These are phyloP conservation scores for Pascua sp. DNA, from an alignment of 1,284 basidiomycete species.

Conservation along the genomic window DNA sequence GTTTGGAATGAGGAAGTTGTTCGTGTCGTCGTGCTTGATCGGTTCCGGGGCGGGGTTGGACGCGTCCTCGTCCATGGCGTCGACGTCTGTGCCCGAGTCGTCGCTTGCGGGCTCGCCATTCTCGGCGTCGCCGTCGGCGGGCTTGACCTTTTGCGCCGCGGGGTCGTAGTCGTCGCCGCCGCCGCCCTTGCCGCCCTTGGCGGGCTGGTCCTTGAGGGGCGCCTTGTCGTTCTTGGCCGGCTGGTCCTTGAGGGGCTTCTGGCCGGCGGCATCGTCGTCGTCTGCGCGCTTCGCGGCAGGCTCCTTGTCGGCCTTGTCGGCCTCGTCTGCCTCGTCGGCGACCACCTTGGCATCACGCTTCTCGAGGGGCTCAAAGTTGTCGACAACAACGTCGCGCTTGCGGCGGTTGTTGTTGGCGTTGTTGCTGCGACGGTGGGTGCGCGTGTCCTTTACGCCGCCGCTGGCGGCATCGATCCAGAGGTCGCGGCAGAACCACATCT, in stretches of 20 bases:
- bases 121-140: conserved; percentile 24
- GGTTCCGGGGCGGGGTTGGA: conserved; percentile 43
- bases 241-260: conserved; percentile 31
- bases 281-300: conserved; percentile 1
- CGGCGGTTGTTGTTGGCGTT: conserved; percentile 21
- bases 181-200: conserved; percentile 12
- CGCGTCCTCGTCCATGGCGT: conserved; percentile 68
- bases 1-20: conserved; percentile 65
- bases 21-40: conserved; percentile 39
- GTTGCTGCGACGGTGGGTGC: conserved; percentile 15
- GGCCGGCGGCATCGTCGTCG: conserved; percentile 7
- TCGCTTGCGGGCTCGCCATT: conserved; percentile 16
- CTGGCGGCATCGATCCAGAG: conserved; percentile 80
- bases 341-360: conserved; percentile 11
- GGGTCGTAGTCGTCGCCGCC: conserved; percentile 13
- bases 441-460: conserved; percentile 57
- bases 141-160: conserved; percentile 13
- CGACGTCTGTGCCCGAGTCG: conserved; percentile 80
- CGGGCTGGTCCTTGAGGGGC: conserved; percentile 3
- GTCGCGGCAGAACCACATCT: conserved; percentile 94
- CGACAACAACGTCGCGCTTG: conserved; percentile 27
- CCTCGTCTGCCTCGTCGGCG: conserved; percentile 8
- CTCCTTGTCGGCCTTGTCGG: conserved; percentile 4
- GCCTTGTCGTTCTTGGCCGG: conserved; percentile 23
- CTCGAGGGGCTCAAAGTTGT: conserved; percentile 26